A percentile compares a stretch with the other conserved stretches of the same genome.
phyloP scores from a whole-genome alignment of 129 eudicot species.

The Chrysanthemum seticuspe region DNA sequence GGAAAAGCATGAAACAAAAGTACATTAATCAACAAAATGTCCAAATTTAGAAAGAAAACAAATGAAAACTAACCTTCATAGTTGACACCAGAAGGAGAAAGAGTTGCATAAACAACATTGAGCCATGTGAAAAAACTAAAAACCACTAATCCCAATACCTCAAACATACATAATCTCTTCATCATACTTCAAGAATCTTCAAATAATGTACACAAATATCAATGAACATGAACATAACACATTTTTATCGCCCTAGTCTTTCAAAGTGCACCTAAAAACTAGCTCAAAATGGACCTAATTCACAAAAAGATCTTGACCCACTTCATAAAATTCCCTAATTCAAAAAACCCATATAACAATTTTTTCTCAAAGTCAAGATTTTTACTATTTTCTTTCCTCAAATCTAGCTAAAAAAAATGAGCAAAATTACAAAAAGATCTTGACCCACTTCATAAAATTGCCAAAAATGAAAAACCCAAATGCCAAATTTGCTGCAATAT shows the following conservation, averaged over 20 bases:
- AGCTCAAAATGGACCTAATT: constrained; percentile 19
- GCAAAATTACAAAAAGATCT: constrained; percentile 17
- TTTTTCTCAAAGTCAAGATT: neutral
- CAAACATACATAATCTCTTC: constrained; percentile 34
- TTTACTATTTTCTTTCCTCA: constrained; percentile 13
- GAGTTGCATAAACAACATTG: constrained; percentile 66
- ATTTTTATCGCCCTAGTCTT: constrained; percentile 9
- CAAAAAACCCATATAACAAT: constrained; percentile 20
- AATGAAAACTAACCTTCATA: constrained; percentile 76
- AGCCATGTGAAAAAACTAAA: constrained; percentile 41
- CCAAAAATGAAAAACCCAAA: constrained; percentile 23
- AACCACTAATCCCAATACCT: constrained; percentile 45
- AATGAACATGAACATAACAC: constrained; percentile 29
- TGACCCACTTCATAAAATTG: constrained; percentile 22
- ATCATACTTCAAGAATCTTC: constrained; percentile 48
- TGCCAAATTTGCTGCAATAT: constrained; percentile 9
- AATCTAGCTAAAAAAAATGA: constrained; percentile 19
- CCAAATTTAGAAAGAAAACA: constrained; percentile 25
- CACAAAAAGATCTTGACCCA: constrained; percentile 20
- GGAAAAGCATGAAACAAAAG: constrained; percentile 19
- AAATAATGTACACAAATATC: constrained; percentile 30
- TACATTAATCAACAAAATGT: constrained; percentile 10
- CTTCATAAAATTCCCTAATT: constrained; percentile 19
- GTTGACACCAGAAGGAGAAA: constrained; percentile 94
- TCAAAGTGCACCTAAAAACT: constrained; percentile 18